phyloP scores from a whole-genome alignment of 2,329 filamentous ascomycete genomes.

The Penicillium freii region DNA sequence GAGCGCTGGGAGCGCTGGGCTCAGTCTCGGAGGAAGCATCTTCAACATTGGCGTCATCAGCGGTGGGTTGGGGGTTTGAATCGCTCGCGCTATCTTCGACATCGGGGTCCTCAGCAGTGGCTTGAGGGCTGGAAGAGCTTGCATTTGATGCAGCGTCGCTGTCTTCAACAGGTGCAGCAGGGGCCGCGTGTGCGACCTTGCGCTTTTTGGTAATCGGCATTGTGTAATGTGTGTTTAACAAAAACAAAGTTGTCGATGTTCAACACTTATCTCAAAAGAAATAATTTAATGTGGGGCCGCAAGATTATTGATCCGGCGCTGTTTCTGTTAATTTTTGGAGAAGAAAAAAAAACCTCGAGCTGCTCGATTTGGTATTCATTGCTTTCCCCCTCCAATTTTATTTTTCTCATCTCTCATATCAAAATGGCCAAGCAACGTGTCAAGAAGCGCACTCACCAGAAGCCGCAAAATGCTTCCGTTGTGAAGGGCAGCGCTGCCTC shows the following conservation, averaged over 20 bases:
- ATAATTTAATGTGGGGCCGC: constrained; percentile 37
- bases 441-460: constrained; percentile 85
- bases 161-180: constrained; percentile 17
- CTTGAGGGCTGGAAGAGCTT: constrained; percentile 23
- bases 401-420: constrained; percentile 6
- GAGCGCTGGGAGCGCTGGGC: constrained; percentile 2
- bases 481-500: constrained; percentile 60
- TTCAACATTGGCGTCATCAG: constrained; percentile 10
- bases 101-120: constrained; percentile 9
- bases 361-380: constrained; percentile 13
- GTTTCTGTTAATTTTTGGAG: constrained; percentile 36
- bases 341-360: constrained; percentile 33
- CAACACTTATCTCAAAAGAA: constrained; percentile 20
- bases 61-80: not conserved
- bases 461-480: constrained; percentile 57
- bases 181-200: constrained; percentile 32
- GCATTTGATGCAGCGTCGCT: constrained; percentile 16
- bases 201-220: constrained; percentile 45
- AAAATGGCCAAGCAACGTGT: constrained; percentile 74
- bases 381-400: constrained; percentile 7
- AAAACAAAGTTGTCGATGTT: constrained; percentile 9
- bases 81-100: constrained; percentile 6
- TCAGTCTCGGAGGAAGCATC: constrained; percentile 7
- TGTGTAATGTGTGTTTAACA: constrained; percentile 20
- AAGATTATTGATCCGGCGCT: constrained; percentile 39